Base-by-base conservation (phyloP, 208 protist species). In the Naegleria lovaniensis region DNA sequence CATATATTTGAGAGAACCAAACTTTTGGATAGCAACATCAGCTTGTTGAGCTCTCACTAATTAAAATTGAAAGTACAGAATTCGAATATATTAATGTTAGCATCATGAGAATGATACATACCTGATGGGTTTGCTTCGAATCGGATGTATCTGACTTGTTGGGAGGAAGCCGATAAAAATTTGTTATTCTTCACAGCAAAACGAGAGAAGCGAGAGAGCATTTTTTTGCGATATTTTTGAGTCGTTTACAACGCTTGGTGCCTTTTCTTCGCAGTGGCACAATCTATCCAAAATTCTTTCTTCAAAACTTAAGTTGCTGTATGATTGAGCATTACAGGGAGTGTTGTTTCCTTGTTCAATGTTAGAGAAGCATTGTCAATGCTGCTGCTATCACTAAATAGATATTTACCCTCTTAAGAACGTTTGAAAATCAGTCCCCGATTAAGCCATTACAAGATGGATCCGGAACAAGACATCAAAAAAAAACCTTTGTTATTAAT, bases 1-100 rank as follows among this genome's bases (percentile, higher is more conserved):
- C 67, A 79, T 79, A 79, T 79, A 79, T 79, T 79, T 79, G 67
- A 79, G 67, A 79, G 67, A 79, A 79, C 3, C 67, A 33, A 79
- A 79, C 29, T 79, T 79, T 79, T 79, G 67, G 67, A 79, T 79
- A 36, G 67, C 67, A 36, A 79, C n/a, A 36, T 79, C 67, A 79
- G 67, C 29, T 36, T 25, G 25, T 79, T 79, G 67, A 36, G 67
- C n/a, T 79, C 67, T 79, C n/a, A 79, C 67, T 79, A 79, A 36
- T 36, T 36, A 79, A 29, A 36, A 36, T 36, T 79, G 5, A 15
- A 67, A 29, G 2, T 15, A 29, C 13, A 4, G 1, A 2, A 67
- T 67, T 29, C 22, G 11, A 67, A 67, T 22, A 67, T 67, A 19
- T 29, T 67, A 67, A n/a, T n/a, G n/a, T n/a, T 67, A 29, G 1